A percentile compares a stretch with the other conserved stretches of the same genome.
Evolutionary conservation across 192 early-diverging fungal genomes (phyloP).

Genomic region (Entomortierella chlamydospora): DNA sequence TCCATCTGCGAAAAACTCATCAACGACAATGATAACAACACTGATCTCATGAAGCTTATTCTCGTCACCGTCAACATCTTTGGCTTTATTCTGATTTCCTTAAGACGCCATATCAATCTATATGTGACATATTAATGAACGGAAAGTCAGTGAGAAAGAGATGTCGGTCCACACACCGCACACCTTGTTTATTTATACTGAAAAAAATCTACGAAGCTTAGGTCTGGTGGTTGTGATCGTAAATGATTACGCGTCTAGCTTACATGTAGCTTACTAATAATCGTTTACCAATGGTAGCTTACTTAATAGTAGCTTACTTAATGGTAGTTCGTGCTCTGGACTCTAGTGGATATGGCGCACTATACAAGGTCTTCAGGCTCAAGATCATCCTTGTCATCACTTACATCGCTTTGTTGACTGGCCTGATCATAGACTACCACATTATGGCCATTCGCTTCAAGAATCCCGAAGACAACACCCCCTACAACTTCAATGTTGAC

Average conservation of each 20-base stretch:
- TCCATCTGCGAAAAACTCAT: background rate
- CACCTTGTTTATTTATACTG: too few relatives aligned
- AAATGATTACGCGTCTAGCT: too few relatives aligned
- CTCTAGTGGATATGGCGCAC: too few relatives aligned
- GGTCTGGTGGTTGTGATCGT: too few relatives aligned
- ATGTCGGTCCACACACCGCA: too few relatives aligned
- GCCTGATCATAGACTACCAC: background rate
- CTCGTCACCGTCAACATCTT: background rate
- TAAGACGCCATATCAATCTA: background rate
- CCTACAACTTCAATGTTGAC: background rate
- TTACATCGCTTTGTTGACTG: background rate
- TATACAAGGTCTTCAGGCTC: background rate
- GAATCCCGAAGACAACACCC: background rate
- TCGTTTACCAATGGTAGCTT: too few relatives aligned
- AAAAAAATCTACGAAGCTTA: too few relatives aligned
- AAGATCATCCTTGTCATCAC: background rate
- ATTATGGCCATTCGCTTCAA: constrained; percentile 6
- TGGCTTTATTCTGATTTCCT: background rate
- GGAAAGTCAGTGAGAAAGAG: too few relatives aligned
- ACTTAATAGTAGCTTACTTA: too few relatives aligned
- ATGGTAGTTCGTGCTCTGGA: too few relatives aligned
- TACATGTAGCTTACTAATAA: too few relatives aligned
- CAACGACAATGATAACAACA: background rate
- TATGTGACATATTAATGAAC: too few relatives aligned
- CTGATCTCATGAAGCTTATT: constrained; percentile 1